These are phyloP conservation scores for Porodaedalea pini DNA, from an alignment of 1,284 basidiomycete species.

Conservation along the genomic window DNA sequence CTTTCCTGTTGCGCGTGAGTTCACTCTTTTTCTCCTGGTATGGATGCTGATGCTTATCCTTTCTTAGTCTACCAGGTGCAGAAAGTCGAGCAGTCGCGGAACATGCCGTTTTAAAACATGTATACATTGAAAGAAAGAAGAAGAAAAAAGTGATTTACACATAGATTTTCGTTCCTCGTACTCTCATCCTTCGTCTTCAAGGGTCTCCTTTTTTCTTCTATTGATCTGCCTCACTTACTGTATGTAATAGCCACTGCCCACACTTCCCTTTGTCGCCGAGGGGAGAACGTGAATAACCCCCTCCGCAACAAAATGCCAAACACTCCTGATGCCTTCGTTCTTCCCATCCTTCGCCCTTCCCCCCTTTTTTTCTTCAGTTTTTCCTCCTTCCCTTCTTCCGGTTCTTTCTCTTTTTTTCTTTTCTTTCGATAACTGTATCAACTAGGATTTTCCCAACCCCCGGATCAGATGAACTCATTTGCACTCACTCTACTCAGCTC, in stretches of 20 bases:
- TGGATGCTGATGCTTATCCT: not conserved
- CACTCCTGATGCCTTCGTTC: too few relatives aligned
- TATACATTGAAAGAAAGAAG: not conserved
- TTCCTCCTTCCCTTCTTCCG: not conserved
- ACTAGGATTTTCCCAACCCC: too few relatives aligned
- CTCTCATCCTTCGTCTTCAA: not conserved
- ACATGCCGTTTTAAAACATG: not conserved
- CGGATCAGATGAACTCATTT: not conserved
- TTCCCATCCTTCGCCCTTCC: not conserved
- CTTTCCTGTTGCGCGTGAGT: conserved; percentile 25
- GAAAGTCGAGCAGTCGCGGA: conserved; percentile 24
- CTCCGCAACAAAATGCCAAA: too few relatives aligned
- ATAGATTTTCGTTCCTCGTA: not conserved
- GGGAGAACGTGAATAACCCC: too few relatives aligned
- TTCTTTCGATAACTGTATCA: not conserved
- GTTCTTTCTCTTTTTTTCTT: not conserved
- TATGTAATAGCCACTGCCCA: too few relatives aligned
- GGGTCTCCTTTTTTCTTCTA: too few relatives aligned
- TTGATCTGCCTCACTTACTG: too few relatives aligned
- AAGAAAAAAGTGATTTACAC: not conserved
- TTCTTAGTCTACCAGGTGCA: conserved; percentile 22
- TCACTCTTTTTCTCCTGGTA: not conserved
- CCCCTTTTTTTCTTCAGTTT: not conserved
- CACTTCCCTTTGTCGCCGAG: too few relatives aligned
- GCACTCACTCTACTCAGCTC: too few relatives aligned